Evolutionary conservation across 2,329 filamentous ascomycete species (phyloP).

Genomic region (Hypoxylon sp.): DNA sequence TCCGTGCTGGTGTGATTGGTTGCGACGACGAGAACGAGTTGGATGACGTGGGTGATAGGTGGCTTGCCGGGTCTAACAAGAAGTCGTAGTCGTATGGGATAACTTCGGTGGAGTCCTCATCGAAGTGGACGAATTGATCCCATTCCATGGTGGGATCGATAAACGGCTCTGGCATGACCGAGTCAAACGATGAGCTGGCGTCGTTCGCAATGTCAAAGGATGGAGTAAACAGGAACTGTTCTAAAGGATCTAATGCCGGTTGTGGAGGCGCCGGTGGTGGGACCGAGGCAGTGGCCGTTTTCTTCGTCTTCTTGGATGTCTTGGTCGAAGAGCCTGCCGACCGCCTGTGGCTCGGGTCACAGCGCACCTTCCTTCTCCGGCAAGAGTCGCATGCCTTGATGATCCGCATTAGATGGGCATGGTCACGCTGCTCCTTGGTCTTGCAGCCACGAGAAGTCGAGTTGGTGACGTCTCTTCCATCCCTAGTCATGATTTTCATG

Average conservation of each 20-base stretch:
- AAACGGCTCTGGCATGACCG: constrained; percentile 39
- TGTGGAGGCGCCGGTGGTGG: constrained; percentile 45
- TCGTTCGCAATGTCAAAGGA: constrained; percentile 40
- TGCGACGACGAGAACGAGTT: constrained; percentile 55
- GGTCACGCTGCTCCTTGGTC: constrained; percentile 76
- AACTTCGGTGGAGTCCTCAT: constrained; percentile 54
- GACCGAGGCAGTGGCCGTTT: constrained; percentile 39
- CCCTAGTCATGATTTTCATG: constrained; percentile 76
- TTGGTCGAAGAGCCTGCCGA: constrained; percentile 55
- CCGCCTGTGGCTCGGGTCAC: constrained; percentile 71
- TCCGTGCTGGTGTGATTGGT: constrained; percentile 49
- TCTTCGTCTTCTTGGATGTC: constrained; percentile 60
- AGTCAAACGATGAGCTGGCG: constrained; percentile 40
- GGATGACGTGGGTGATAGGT: constrained; percentile 56
- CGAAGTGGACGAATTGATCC: constrained; percentile 63
- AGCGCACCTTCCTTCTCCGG: constrained; percentile 73
- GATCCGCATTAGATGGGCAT: constrained; percentile 75
- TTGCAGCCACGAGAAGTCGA: constrained; percentile 72
- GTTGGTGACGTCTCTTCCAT: constrained; percentile 73
- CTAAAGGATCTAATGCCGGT: constrained; percentile 28
- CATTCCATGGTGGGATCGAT: constrained; percentile 54
- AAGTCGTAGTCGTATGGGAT: constrained; percentile 60
- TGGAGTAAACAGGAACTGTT: constrained; percentile 20
- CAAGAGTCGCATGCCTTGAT: constrained; percentile 76
- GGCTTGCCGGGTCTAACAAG: constrained; percentile 59